Evolutionary conservation across 306 rosid genomes (phyloP).

Genomic region (Acacia acuminata): DNA sequence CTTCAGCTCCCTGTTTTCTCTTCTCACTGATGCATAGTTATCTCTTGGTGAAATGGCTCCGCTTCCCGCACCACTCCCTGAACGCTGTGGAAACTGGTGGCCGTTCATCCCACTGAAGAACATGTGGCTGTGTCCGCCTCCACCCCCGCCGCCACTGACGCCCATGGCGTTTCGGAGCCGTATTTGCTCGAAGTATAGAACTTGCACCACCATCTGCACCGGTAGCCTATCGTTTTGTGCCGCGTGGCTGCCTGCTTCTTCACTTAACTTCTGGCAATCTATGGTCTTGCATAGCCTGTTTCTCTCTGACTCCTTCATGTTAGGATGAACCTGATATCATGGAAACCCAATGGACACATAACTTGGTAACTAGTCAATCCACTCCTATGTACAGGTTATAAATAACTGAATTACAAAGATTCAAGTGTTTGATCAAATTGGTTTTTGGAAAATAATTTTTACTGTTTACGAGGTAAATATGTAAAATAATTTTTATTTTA

Average conservation of each 20-base stretch:
- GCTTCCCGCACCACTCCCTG: slow-evolving; percentile 98
- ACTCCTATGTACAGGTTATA: too few species aligned
- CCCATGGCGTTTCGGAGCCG: slow-evolving; percentile 90
- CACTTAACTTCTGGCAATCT: slow-evolving; percentile 85
- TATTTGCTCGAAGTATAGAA: slow-evolving; percentile 94
- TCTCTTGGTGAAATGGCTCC: slow-evolving; percentile 98
- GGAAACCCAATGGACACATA: background rate
- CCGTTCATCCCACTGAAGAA: slow-evolving; percentile 78
- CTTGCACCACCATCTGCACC: slow-evolving; percentile 95
- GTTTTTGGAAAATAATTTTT: too few species aligned
- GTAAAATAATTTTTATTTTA: too few species aligned
- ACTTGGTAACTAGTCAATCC: background rate
- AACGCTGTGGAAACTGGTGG: slow-evolving; percentile 75
- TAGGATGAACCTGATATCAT: slow-evolving; percentile 79
- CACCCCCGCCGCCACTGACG: slow-evolving; percentile 69
- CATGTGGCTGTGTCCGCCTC: slow-evolving; percentile 63
- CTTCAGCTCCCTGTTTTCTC: slow-evolving; percentile 95
- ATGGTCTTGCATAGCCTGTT: slow-evolving; percentile 89
- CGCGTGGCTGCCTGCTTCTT: slow-evolving; percentile 98
- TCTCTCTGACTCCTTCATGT: slow-evolving; percentile 86
- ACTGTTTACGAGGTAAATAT: too few species aligned
- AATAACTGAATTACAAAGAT: too few species aligned
- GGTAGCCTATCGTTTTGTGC: slow-evolving; percentile 96
- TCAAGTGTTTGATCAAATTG: too few species aligned
- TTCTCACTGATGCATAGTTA: slow-evolving; percentile 92